Percentiles rank a stretch among this genome's conserved stretches.
Conservation (phyloP, 2,329 filamentous ascomycete species). For the Stachybotrys echinatus region DNA sequence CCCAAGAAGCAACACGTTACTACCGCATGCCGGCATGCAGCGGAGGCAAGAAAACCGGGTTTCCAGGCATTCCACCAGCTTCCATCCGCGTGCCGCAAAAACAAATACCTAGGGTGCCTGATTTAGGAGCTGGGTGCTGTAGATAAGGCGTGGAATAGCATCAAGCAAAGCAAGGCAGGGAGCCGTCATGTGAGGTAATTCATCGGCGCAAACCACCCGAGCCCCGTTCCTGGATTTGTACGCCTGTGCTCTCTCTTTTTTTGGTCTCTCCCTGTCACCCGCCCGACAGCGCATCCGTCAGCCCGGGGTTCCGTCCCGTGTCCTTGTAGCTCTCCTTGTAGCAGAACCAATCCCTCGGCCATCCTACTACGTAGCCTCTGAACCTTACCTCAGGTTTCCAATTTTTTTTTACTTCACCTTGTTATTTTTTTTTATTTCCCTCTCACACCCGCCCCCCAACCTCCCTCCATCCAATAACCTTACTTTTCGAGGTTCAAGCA, state of each 20-base stretch:
- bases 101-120: too few relatives aligned
- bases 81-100: too few relatives aligned
- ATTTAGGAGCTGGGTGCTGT: too few relatives aligned
- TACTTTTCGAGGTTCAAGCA: not conserved
- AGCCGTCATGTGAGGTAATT: not conserved
- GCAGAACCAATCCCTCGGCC: not conserved
- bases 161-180: too few relatives aligned
- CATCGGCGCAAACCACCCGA: not conserved
- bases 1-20: too few relatives aligned
- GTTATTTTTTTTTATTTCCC: not conserved
- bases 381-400: not conserved
- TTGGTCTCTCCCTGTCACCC: not conserved
- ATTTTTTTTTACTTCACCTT: not conserved
- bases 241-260: not conserved
- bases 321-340: not conserved
- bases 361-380: not conserved
- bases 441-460: not conserved
- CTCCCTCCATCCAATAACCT: not conserved
- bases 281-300: not conserved
- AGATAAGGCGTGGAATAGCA: too few relatives aligned
- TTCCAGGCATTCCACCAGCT: too few relatives aligned
- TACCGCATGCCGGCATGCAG: too few relatives aligned
- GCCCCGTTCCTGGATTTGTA: not conserved
- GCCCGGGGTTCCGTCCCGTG: not conserved
- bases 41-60: too few relatives aligned